Evolutionary conservation across 331 rosid species (phyloP), one percentile per base, ranked within the genome.

Genomic region (Dryas integrifolia): DNA sequence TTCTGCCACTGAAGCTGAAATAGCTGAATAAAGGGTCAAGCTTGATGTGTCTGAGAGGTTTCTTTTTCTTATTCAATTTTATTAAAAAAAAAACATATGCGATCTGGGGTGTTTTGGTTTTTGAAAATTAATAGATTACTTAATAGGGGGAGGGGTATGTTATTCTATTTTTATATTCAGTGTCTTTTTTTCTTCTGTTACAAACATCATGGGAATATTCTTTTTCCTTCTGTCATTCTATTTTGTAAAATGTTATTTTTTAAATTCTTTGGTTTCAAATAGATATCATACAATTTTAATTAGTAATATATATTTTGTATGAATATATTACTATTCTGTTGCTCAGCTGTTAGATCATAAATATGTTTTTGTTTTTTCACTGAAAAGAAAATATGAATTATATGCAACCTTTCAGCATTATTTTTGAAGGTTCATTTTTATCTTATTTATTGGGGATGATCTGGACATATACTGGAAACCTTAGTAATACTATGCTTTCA

Each of bases 401-500:
- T 24, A 21, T 21, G 62, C 10, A 9, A 57, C 35, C 35, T 30
- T 30, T 30, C 35, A 30, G 35, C 35, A 30, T 30, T 30, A 30
- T 30, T 30, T 30, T 30, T 30, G 35, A 30, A 30, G 35, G 35
- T 30, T 30, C 35, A 30, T 1, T 30, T 30, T 30, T 30, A 30
- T 30, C 35, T 30, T 30, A 30, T 30, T 30, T 30, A 30, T 30
- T 30, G 35, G 35, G 35, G 2, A 30, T 30, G 35, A 30, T 30
- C 35, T 30, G 35, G 35, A 30, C 35, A 57, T 15, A 57, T 21
- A 53, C 30, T 26, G 39, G 26, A 53, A 57, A 24, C 21, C 62
- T 21, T 57, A 21, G 62, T 62, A 62, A 38, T 13, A 8, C n/a
- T 13, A 24, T 72, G 46, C 45, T 57, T 60, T 80, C 35, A n/a